These are phyloP conservation scores for Aspergillus conjunctus DNA, from an alignment of 495 filamentous ascomycete genomes.

Conservation along the genomic window DNA sequence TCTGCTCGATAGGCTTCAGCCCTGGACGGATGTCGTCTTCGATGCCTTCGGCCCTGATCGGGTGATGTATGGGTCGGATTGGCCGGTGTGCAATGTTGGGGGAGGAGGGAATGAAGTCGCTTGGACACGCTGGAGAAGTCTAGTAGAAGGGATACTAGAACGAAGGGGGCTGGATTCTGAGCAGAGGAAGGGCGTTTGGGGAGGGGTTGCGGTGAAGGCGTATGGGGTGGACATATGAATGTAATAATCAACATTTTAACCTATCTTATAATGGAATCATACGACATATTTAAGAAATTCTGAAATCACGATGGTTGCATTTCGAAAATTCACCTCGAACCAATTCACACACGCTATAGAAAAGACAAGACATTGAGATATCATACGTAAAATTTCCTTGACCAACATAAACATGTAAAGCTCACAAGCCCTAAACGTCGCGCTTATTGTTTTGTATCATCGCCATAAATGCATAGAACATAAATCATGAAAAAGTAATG, in stretches of 20 bases:
- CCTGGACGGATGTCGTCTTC: slow-evolving; percentile 69
- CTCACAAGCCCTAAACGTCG: too few relatives aligned
- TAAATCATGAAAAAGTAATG: background rate
- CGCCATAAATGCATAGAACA: too few relatives aligned
- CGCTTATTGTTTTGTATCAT: too few relatives aligned
- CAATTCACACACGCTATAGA: too few relatives aligned
- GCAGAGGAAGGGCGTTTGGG: slow-evolving; percentile 67
- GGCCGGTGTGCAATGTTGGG: slow-evolving; percentile 80
- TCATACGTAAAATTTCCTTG: too few relatives aligned
- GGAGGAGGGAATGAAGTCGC: slow-evolving; percentile 54
- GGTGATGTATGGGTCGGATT: slow-evolving; percentile 88
- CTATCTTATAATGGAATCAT: too few relatives aligned
- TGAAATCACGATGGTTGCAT: too few relatives aligned
- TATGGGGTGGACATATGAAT: slow-evolving; percentile 53
- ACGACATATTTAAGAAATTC: too few relatives aligned
- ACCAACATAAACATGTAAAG: too few relatives aligned
- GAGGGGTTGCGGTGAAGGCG: slow-evolving; percentile 63
- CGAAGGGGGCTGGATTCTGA: slow-evolving; percentile 56
- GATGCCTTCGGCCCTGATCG: slow-evolving; percentile 67
- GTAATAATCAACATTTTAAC: too few relatives aligned
- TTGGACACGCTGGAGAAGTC: slow-evolving; percentile 51
- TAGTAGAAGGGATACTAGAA: slow-evolving; percentile 59
- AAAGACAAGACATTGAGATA: too few relatives aligned
- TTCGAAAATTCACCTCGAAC: too few relatives aligned
- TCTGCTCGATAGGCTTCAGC: slow-evolving; percentile 48